Percentiles rank a stretch among this genome's conserved stretches.
Evolutionary conservation across 805 yeast species (phyloP).

Genomic region (Candida yuanshanica): DNA sequence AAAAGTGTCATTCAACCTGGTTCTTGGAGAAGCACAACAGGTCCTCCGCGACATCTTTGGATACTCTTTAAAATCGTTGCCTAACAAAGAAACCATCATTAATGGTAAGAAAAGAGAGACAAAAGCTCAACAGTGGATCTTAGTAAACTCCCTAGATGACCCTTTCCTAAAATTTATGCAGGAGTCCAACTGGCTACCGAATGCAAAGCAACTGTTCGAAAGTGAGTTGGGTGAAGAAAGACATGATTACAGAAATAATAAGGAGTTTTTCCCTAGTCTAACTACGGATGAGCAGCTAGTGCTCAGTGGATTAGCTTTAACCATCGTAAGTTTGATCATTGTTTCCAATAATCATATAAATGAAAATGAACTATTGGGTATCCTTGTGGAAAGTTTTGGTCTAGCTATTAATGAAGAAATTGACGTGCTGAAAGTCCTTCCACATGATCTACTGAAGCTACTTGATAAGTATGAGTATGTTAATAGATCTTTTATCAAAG

Average conservation of each 20-base stretch:
- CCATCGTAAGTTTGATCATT: conserved; percentile 19
- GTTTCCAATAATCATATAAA: conserved; percentile 26
- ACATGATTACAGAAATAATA: conserved; percentile 20
- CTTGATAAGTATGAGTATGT: conserved; percentile 25
- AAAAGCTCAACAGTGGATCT: conserved; percentile 11
- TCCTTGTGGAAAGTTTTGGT: conserved; percentile 33
- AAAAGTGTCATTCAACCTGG: conserved; percentile 4
- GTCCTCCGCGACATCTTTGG: conserved; percentile 6
- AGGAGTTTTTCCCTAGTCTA: conserved; percentile 12
- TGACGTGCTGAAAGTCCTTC: conserved; percentile 8
- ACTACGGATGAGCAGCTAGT: conserved; percentile 14
- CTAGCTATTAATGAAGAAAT: conserved; percentile 7
- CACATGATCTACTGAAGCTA: conserved; percentile 18
- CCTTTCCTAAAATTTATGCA: conserved; percentile 11
- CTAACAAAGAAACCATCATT: conserved; percentile 8
- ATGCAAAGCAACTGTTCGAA: conserved; percentile 11
- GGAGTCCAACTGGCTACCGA: conserved; percentile 13
- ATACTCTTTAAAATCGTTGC: conserved; percentile 7
- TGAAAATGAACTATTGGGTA: conserved; percentile 36
- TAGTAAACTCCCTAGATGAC: conserved; percentile 12
- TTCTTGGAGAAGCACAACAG: conserved; percentile 6
- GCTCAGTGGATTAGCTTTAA: conserved; percentile 17
- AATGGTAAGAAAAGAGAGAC: conserved; percentile 9
- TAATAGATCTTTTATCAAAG: conserved; percentile 14
- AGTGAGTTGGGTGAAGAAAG: conserved; percentile 21